A percentile compares a stretch with the other conserved stretches of the same genome.
These are phyloP conservation scores for Tylopilus orsonianus DNA, from an alignment of 1,284 basidiomycete species.

Conservation along the genomic window DNA sequence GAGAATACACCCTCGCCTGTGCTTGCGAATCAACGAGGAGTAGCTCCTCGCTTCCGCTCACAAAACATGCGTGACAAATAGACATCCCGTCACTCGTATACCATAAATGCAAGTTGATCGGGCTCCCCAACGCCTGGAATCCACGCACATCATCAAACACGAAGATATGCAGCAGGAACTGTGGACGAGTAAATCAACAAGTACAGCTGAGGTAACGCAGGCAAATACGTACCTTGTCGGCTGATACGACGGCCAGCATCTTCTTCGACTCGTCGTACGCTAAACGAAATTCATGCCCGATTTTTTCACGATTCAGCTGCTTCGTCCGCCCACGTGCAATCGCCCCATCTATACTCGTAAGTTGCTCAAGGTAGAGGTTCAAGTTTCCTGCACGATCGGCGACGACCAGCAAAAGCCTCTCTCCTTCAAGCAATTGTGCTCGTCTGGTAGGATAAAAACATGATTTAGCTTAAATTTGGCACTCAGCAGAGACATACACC, in stretches of 20 bases:
- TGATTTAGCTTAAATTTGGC: background rate
- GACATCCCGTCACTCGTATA: slow-evolving; percentile 32
- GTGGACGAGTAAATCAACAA: background rate
- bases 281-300: slow-evolving; percentile 43
- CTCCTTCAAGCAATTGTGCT: slow-evolving; percentile 37
- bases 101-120: slow-evolving; percentile 45
- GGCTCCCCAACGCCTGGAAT: slow-evolving; percentile 38
- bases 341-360: slow-evolving; percentile 34
- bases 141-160: slow-evolving; percentile 42
- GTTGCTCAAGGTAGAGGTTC: slow-evolving; percentile 41
- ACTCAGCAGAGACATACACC: slow-evolving; percentile 34
- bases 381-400: slow-evolving; percentile 36
- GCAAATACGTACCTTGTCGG: slow-evolving; percentile 37
- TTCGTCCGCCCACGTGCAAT: slow-evolving; percentile 33
- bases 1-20: slow-evolving; percentile 48
- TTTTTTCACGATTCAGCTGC: slow-evolving; percentile 41
- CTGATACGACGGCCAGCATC: slow-evolving; percentile 44
- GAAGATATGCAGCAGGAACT: slow-evolving; percentile 45
- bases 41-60: slow-evolving; percentile 49
- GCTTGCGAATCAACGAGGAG: slow-evolving; percentile 43
- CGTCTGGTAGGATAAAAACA: slow-evolving; percentile 30
- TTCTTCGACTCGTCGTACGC: slow-evolving; percentile 52
- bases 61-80: slow-evolving; percentile 36
- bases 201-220: background rate
- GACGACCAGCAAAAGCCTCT: slow-evolving; percentile 43